A percentile compares a stretch with the other conserved stretches of the same genome.
Evolutionary conservation across 768 basidiomycete genomes (phyloP).

Genomic region (Pisolithus tinctorius): DNA sequence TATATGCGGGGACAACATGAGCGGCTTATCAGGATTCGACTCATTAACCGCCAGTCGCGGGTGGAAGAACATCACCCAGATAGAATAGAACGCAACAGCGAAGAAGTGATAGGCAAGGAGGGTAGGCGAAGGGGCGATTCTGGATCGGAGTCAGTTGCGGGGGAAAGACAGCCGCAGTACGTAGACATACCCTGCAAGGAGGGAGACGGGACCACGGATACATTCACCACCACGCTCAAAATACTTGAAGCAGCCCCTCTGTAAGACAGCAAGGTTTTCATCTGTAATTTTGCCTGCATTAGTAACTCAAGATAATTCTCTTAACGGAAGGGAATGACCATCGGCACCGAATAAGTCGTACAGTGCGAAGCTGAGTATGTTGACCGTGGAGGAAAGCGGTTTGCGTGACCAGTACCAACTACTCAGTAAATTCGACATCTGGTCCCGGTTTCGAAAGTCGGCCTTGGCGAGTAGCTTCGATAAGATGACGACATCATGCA

Average conservation of each 20-base stretch:
- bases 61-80: conserved; percentile 82
- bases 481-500: conserved; percentile 78
- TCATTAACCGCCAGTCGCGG: conserved; percentile 25
- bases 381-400: conserved; percentile 76
- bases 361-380: conserved; percentile 87
- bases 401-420: conserved; percentile 88
- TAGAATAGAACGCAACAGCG: conserved; percentile 88
- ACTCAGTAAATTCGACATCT: conserved; percentile 46
- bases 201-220: conserved; percentile 78
- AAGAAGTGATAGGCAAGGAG: conserved; percentile 91
- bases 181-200: conserved; percentile 75
- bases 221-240: conserved; percentile 91
- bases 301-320: background rate
- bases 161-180: background rate
- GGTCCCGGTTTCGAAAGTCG: conserved; percentile 41
- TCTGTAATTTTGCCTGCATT: conserved; percentile 32
- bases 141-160: conserved; percentile 22
- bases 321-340: conserved; percentile 41
- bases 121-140: conserved; percentile 72
- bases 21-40: conserved; percentile 28
- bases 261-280: conserved; percentile 53
- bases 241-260: conserved; percentile 93
- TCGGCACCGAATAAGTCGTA: conserved; percentile 95
- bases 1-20: conserved; percentile 36
- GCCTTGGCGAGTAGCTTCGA: conserved; percentile 50